Evolutionary conservation across 805 yeast genomes (phyloP).

Genomic region (Myxozyma geophila): DNA sequence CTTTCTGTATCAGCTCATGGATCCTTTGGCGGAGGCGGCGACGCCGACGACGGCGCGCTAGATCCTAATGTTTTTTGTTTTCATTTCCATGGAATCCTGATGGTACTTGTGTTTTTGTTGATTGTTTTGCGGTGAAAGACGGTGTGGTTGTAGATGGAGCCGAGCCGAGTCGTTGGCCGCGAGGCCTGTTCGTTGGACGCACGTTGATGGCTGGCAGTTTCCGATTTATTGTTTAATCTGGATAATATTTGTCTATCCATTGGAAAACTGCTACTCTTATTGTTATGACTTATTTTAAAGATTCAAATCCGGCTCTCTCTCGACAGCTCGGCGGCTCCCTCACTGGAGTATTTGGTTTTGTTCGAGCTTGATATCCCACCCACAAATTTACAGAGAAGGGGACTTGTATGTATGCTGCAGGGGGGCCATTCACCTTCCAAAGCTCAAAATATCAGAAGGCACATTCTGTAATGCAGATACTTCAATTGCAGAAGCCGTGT

Average conservation of each 20-base stretch:
- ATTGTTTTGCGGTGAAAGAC: slow-evolving; percentile 1
- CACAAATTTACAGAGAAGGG: no score
- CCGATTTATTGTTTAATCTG: slow-evolving; percentile 15
- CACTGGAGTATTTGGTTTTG: no score
- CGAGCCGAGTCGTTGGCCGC: slow-evolving; percentile 24
- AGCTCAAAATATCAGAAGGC: no score
- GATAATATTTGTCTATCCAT: not conserved
- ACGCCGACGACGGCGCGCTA: not conserved
- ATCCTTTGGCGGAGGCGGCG: slow-evolving; percentile 36
- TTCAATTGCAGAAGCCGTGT: no score
- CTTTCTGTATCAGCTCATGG: slow-evolving; percentile 50
- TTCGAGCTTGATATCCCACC: no score
- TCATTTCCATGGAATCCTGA: slow-evolving; percentile 27
- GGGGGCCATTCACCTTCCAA: no score
- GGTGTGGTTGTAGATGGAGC: slow-evolving; percentile 9
- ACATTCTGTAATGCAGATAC: no score
- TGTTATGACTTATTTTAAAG: no score
- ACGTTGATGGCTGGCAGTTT: slow-evolving; percentile 21
- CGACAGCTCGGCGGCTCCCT: no score
- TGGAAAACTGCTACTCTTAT: no score
- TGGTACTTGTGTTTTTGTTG: slow-evolving; percentile 6
- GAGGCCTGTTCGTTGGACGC: slow-evolving; percentile 27
- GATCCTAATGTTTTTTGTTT: slow-evolving; percentile 35
- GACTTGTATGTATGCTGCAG: no score
- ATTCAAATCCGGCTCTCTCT: no score